Conservation (phyloP, 768 basidiomycete species). For the Exsudoporus frostii region DNA sequence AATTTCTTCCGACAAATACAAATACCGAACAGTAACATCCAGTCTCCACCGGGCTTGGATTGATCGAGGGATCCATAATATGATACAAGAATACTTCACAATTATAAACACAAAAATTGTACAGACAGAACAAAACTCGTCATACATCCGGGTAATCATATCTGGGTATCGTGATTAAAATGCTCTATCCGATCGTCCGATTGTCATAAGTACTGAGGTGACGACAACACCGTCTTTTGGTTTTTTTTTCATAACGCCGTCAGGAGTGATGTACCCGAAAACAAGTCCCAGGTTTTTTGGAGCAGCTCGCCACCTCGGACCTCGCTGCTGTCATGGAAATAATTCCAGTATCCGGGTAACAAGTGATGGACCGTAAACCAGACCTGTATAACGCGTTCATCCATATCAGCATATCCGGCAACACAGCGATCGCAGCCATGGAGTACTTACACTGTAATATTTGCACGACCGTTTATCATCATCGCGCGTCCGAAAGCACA, state of each 20-base stretch:
- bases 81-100: too few relatives aligned
- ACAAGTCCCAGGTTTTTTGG: constrained; percentile 16
- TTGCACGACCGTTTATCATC: constrained; percentile 36
- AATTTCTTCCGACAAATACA: too few relatives aligned
- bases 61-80: too few relatives aligned
- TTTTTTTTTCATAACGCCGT: constrained; percentile 1
- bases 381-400: constrained; percentile 12
- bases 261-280: constrained; percentile 10
- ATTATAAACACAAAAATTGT: too few relatives aligned
- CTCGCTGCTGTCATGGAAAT: constrained; percentile 21
- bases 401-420: background rate
- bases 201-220: too few relatives aligned
- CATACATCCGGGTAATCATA: too few relatives aligned
- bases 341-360: constrained; percentile 37
- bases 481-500: constrained; percentile 25
- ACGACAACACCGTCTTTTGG: too few relatives aligned
- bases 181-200: too few relatives aligned
- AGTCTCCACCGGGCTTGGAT: too few relatives aligned
- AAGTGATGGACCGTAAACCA: constrained; percentile 36
- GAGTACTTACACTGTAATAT: constrained; percentile 34
- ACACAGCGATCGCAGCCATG: background rate
- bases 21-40: too few relatives aligned
- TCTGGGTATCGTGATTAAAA: too few relatives aligned
- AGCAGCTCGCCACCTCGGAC: constrained; percentile 18
- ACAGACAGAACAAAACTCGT: too few relatives aligned